phyloP scores from a whole-genome alignment of 2,329 filamentous ascomycete genomes.

The Trichophyton benhamiae region DNA sequence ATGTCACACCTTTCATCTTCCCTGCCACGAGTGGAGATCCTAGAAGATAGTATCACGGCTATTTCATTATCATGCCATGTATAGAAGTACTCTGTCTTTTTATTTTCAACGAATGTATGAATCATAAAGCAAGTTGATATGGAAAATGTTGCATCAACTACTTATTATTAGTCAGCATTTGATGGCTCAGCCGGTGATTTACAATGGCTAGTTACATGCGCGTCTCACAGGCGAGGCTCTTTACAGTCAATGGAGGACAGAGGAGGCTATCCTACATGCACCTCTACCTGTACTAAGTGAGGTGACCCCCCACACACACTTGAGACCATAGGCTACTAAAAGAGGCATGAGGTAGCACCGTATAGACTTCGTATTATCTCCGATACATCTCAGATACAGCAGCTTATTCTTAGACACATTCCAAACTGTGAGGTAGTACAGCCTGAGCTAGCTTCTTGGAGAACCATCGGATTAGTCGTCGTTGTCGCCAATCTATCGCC shows the following conservation, averaged over 20 bases:
- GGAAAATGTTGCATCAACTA: too few species aligned
- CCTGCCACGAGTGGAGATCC: not conserved
- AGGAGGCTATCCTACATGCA: not conserved
- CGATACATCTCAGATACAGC: not conserved
- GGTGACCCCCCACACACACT: not conserved
- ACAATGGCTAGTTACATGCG: not conserved
- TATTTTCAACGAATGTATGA: too few species aligned
- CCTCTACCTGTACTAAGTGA: not conserved
- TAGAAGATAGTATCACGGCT: not conserved
- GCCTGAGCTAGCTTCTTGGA: not conserved
- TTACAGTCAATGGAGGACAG: not conserved
- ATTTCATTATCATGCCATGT: not conserved
- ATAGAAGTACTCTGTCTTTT: not conserved
- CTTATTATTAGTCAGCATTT: not conserved
- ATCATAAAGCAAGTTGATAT: too few species aligned
- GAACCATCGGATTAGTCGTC: not conserved
- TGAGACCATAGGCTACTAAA: not conserved
- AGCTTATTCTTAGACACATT: not conserved
- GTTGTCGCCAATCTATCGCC: not conserved
- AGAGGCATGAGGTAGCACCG: not conserved
- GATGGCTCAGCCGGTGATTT: not conserved
- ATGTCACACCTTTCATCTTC: conserved; percentile 2
- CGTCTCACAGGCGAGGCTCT: not conserved
- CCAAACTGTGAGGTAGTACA: not conserved
- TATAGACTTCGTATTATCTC: not conserved